phyloP scores from a whole-genome alignment of 2,329 filamentous ascomycete genomes.

The Botryotinia globosa region DNA sequence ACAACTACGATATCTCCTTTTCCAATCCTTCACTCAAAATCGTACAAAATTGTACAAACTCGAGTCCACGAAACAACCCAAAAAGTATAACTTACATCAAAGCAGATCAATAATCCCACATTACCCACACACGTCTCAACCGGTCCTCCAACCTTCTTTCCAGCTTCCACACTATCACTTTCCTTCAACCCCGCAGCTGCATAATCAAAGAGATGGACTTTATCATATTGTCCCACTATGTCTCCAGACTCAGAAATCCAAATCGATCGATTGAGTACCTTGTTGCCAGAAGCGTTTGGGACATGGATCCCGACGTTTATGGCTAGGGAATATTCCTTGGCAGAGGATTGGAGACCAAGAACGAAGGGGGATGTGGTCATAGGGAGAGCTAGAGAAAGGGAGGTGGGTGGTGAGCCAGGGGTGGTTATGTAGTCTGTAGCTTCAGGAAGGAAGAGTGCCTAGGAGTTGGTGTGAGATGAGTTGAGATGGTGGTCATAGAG shows the following conservation, averaged over 20 bases:
- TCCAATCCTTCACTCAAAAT: not conserved
- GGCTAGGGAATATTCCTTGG: slow-evolving; percentile 59
- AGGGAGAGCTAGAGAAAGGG: slow-evolving; percentile 67
- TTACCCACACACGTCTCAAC: slow-evolving; percentile 72
- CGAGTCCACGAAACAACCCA: not conserved
- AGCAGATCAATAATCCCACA: slow-evolving; percentile 81
- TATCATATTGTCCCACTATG: slow-evolving; percentile 69
- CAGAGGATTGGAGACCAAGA: slow-evolving; percentile 66
- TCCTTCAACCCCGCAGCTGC: slow-evolving; percentile 55
- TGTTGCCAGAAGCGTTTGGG: slow-evolving; percentile 46
- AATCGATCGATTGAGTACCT: slow-evolving; percentile 61
- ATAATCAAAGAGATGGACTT: slow-evolving; percentile 85
- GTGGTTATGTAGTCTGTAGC: slow-evolving; percentile 67
- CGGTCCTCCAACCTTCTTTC: slow-evolving; percentile 60
- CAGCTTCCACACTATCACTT: slow-evolving; percentile 65
- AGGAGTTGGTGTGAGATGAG: not conserved
- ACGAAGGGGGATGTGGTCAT: slow-evolving; percentile 70
- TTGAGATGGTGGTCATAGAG: not conserved
- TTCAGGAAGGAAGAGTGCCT: slow-evolving; percentile 88
- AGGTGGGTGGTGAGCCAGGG: slow-evolving; percentile 56
- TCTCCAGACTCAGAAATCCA: slow-evolving; percentile 63
- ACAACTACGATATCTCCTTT: not conserved
- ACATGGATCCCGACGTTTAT: slow-evolving; percentile 91
- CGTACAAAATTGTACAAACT: not conserved
- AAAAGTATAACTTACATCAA: slow-evolving; percentile 57